A percentile compares a stretch with the other conserved stretches of the same genome.
Conservation (phyloP, 73 alveolate genomes). For the Symbiodinium natans region DNA sequence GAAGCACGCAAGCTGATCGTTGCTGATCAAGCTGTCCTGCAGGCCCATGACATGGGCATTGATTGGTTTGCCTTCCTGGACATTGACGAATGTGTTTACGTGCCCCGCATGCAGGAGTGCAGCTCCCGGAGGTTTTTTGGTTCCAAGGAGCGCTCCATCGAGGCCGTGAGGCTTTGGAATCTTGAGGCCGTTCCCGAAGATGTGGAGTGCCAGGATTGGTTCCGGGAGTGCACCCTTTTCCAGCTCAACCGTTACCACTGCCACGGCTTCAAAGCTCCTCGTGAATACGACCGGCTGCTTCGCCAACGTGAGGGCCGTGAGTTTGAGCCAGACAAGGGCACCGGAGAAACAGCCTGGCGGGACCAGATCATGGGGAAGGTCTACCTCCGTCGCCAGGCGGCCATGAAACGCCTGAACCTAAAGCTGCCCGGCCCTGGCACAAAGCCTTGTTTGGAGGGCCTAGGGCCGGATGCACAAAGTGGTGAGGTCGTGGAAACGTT, state of each 20-base stretch:
- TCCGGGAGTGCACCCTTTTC: slow-evolving; percentile 55
- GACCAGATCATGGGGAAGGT: slow-evolving; percentile 37
- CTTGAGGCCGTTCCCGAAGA: slow-evolving; percentile 19
- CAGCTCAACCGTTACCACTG: slow-evolving; percentile 71
- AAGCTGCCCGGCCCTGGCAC: not conserved
- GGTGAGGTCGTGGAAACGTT: slow-evolving; percentile 3
- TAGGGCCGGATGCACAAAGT: not conserved
- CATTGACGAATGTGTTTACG: slow-evolving; percentile 58
- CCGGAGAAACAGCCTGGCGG: slow-evolving; percentile 50
- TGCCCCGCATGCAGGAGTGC: slow-evolving; percentile 89
- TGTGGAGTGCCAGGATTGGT: not conserved
- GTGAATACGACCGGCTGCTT: slow-evolving; percentile 28
- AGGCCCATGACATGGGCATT: slow-evolving; percentile 58
- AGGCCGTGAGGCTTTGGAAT: slow-evolving; percentile 64
- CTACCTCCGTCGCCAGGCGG: slow-evolving; percentile 67
- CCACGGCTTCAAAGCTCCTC: slow-evolving; percentile 48
- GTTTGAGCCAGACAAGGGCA: slow-evolving; percentile 32
- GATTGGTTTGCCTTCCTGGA: slow-evolving; percentile 28
- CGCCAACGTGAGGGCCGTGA: slow-evolving; percentile 73
- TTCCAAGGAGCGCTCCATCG: slow-evolving; percentile 54
- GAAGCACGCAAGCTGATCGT: slow-evolving; percentile 55
- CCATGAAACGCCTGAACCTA: not conserved
- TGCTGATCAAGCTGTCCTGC: slow-evolving; percentile 63
- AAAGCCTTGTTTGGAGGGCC: not conserved
- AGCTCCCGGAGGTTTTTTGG: slow-evolving; percentile 56